These are phyloP conservation scores for Butyriboletus loyo DNA, from an alignment of 768 basidiomycete genomes.

Conservation along the genomic window DNA sequence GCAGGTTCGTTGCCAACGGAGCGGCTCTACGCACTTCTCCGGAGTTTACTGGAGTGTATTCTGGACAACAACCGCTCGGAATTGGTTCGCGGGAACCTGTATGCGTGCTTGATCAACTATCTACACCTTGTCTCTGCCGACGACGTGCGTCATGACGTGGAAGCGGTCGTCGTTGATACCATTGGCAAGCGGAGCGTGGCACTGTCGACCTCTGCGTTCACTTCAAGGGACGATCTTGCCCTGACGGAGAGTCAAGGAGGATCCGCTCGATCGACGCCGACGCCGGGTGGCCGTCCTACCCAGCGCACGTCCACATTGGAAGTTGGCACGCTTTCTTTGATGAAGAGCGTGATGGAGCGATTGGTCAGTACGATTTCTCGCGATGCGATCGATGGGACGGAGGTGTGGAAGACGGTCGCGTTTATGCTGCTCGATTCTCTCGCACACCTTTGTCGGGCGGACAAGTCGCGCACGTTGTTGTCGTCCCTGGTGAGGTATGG, in stretches of 20 bases:
- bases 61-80: constrained; percentile 76
- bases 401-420: constrained; percentile 96
- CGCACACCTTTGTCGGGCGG: constrained; percentile 63
- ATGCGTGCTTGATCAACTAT: constrained; percentile 87
- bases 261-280: constrained; percentile 22
- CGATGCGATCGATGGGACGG: constrained; percentile 93
- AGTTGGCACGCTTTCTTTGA: constrained; percentile 56
- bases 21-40: constrained; percentile 69
- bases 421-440: constrained; percentile 87
- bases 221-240: constrained; percentile 39
- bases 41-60: constrained; percentile 71
- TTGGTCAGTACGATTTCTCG: constrained; percentile 70
- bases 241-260: constrained; percentile 37
- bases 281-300: constrained; percentile 4
- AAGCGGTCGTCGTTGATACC: constrained; percentile 12
- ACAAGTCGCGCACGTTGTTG: constrained; percentile 65
- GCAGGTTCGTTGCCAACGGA: constrained; percentile 77
- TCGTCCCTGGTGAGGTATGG: constrained; percentile 66
- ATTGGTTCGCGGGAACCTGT: constrained; percentile 91
- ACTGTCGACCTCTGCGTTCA: constrained; percentile 34
- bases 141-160: constrained; percentile 12
- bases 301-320: constrained; percentile 45
- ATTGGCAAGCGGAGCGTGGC: constrained; percentile 28
- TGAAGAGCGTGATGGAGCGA: constrained; percentile 70
- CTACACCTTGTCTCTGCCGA: constrained; percentile 56